These are phyloP conservation scores for Gymnopilus dilepis DNA, from an alignment of 768 basidiomycete genomes.

Conservation along the genomic window DNA sequence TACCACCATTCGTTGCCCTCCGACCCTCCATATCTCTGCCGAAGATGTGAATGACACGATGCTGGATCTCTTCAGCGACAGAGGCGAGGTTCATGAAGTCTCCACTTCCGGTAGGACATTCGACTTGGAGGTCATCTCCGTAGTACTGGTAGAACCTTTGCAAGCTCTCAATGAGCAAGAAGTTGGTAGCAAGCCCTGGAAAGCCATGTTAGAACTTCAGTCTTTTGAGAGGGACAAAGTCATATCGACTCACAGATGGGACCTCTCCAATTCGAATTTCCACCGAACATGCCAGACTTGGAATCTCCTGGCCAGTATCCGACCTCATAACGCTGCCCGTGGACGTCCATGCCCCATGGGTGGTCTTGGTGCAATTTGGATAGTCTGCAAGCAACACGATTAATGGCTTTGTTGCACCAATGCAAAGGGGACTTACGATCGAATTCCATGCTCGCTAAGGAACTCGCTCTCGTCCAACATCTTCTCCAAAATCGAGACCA, in stretches of 20 bases:
- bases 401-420: background rate
- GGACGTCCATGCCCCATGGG: slow-evolving; percentile 95
- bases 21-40: slow-evolving; percentile 87
- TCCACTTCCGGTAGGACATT: slow-evolving; percentile 97
- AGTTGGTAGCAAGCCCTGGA: slow-evolving; percentile 93
- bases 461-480: slow-evolving; percentile 99
- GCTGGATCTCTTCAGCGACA: slow-evolving; percentile 97
- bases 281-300: slow-evolving; percentile 96
- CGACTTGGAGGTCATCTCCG: slow-evolving; percentile 89
- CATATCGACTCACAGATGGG: slow-evolving; percentile 66
- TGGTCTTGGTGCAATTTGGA: slow-evolving; percentile 90
- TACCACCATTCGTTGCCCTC: slow-evolving; percentile 92
- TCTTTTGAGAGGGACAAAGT: background rate
- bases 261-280: slow-evolving; percentile 99
- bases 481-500: slow-evolving; percentile 87
- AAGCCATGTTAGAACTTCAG: slow-evolving; percentile 10
- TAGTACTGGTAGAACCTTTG: slow-evolving; percentile 99
- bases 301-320: slow-evolving; percentile 99
- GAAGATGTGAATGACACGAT: slow-evolving; percentile 98
- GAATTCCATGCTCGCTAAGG: slow-evolving; percentile 91
- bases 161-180: slow-evolving; percentile 92
- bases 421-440: slow-evolving; percentile 74
- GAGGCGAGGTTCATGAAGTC: slow-evolving; percentile 95
- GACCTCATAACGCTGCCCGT: slow-evolving; percentile 91
- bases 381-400: slow-evolving; percentile 52